phyloP scores from a whole-genome alignment of 208 protist species.

The Leishmania lainsoni region DNA sequence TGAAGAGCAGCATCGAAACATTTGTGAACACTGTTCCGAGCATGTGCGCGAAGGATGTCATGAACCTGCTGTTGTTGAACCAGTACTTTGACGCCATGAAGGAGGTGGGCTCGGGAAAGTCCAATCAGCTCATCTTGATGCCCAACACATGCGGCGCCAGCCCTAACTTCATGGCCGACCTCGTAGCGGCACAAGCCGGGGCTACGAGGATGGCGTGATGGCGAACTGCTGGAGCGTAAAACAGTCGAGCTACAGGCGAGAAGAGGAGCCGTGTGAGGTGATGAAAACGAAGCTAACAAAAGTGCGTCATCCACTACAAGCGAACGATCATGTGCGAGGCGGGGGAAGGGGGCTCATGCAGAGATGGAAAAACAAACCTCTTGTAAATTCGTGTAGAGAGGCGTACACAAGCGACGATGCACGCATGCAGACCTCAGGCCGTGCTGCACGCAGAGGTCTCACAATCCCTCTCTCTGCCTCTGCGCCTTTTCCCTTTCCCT shows the following conservation, averaged over 20 bases:
- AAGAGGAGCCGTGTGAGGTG: neutral
- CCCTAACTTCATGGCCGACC: conserved; percentile 27
- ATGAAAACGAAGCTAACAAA: neutral
- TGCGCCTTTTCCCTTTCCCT: conserved; percentile 2
- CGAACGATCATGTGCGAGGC: neutral
- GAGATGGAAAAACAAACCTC: neutral
- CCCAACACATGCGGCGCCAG: conserved; percentile 21
- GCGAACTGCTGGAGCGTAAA: neutral
- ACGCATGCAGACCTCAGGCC: neutral
- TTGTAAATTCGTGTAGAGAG: neutral
- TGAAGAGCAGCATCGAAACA: conserved; percentile 68
- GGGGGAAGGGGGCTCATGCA: neutral
- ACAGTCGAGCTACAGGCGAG: neutral
- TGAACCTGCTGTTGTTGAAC: conserved; percentile 78
- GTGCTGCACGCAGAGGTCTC: neutral
- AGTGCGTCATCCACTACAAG: neutral
- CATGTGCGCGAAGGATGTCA: conserved; percentile 56
- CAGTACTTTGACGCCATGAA: conserved; percentile 89
- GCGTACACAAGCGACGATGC: neutral
- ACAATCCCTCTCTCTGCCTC: neutral
- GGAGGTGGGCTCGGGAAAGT: conserved; percentile 47
- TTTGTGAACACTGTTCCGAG: conserved; percentile 56
- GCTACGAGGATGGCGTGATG: conserved; percentile 35
- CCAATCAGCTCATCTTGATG: conserved; percentile 59
- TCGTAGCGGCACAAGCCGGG: conserved; percentile 41